Evolutionary conservation across 805 yeast genomes (phyloP), one percentile per base, ranked within the genome.

Genomic region (Starmerella floricola): DNA sequence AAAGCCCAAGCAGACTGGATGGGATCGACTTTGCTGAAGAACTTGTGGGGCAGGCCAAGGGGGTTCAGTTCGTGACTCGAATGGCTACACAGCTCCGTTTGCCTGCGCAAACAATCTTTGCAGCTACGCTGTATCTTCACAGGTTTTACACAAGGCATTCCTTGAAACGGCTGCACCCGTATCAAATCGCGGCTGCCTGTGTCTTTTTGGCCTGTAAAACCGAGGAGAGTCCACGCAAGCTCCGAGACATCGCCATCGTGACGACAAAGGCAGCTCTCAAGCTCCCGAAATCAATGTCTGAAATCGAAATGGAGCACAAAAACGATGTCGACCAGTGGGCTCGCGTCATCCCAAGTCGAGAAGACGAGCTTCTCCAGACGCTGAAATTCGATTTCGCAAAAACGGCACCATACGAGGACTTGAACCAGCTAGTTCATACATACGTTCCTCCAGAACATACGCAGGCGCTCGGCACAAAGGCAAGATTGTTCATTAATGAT

Each of bases 201-300:
- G 49, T 74, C 15, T 73, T 73, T 49, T 56, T 73, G 20, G 76
- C 76, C 3, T 63, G 73, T 41, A 73, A 73, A 46, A 65, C 72
- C 6, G 76, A 73, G 40, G 79, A 73, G 42, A 63, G 73, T 24
- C 63, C 68, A 27, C 61, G 78, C 23, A 56, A 66, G 30, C 54
- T 73, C 23, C 55, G 66, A 31, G 76, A 73, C 40, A 63, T 74
- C 4, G 73, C 71, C 17, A 61, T 64, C n/a, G 63, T 65, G 4
- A 68, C 74, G 50, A 71, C 74, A 4, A 62, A 62, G 36, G 62
- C 66, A 4, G 75, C 77, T 0, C 64, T 64, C 17, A 68, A 68
- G 45, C 57, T 64, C 36, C 61, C 61, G 13, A 56, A 57, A 35
- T 61, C 62, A 36, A 57, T 54, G 35, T 66, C 62, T 21, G 70